These are phyloP conservation scores for Backusella parvicylindrica DNA, from an alignment of 192 early-diverging fungal genomes.

Conservation along the genomic window DNA sequence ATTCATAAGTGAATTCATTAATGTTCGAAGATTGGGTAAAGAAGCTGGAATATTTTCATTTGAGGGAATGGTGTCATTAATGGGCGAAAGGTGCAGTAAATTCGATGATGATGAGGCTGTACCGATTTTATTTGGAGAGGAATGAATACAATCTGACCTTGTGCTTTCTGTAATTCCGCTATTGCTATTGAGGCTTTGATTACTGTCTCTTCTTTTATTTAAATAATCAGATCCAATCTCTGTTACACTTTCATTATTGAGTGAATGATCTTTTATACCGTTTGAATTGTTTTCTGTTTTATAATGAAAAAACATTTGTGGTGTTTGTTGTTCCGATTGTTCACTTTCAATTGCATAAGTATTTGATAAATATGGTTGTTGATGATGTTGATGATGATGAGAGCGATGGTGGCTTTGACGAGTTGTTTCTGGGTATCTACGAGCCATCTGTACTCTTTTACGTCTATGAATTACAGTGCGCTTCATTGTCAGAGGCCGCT, in stretches of 20 bases:
- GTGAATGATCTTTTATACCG: background rate
- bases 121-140: background rate
- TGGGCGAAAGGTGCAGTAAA: conserved; percentile 7
- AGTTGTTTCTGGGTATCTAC: background rate
- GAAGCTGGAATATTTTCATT: background rate
- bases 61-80: background rate
- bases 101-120: background rate
- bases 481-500: conserved; percentile 70
- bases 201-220: conserved; percentile 1
- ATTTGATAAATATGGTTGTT: background rate
- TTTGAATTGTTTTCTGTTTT: background rate
- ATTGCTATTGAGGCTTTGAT: background rate
- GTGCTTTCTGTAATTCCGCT: background rate
- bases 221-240: background rate
- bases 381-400: background rate
- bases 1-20: background rate
- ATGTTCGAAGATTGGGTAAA: conserved; percentile 8
- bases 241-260: background rate
- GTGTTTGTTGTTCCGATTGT: background rate
- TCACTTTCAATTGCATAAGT: background rate
- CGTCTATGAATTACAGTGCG: conserved; percentile 63
- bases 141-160: background rate
- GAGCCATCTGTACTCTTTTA: conserved; percentile 30
- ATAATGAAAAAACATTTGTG: background rate
- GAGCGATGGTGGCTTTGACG: background rate